phyloP scores from a whole-genome alignment of 805 yeast genomes.

The Candida yuanshanica region DNA sequence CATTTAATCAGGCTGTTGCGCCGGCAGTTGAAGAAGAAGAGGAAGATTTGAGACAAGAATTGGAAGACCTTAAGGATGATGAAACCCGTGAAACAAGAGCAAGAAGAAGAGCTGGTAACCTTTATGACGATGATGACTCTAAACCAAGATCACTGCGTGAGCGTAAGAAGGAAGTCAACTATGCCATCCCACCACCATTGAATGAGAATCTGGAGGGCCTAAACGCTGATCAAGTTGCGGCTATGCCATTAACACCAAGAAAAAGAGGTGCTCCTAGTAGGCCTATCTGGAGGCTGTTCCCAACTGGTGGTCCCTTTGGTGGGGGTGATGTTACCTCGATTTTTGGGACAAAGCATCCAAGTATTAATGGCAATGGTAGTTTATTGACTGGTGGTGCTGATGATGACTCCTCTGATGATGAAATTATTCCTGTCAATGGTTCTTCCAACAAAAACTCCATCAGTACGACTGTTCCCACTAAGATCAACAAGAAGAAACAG shows the following conservation, averaged over 20 bases:
- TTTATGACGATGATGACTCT: slow-evolving; percentile 20
- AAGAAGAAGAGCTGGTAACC: slow-evolving; percentile 5
- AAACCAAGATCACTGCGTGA: slow-evolving; percentile 51
- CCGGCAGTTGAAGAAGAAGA: slow-evolving; percentile 19
- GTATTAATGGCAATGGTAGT: slow-evolving; percentile 9
- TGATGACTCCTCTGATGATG: slow-evolving; percentile 62
- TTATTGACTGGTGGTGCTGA: slow-evolving; percentile 32
- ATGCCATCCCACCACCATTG: slow-evolving; percentile 80
- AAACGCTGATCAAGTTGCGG: slow-evolving; percentile 2
- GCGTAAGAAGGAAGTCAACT: slow-evolving; percentile 70
- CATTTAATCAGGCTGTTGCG: slow-evolving; percentile 9
- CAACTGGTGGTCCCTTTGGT: slow-evolving; percentile 97
- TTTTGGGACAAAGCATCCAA: slow-evolving; percentile 62
- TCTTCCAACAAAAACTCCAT: slow-evolving; percentile 30
- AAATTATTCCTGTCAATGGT: slow-evolving; percentile 43
- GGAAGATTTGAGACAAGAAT: slow-evolving; percentile 20
- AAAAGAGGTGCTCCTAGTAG: slow-evolving; percentile 37
- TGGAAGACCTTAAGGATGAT: slow-evolving; percentile 48
- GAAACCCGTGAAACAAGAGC: slow-evolving; percentile 5
- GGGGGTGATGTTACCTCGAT: slow-evolving; percentile 88
- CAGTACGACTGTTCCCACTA: slow-evolving; percentile 22
- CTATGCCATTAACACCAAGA: slow-evolving; percentile 22
- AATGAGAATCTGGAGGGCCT: slow-evolving; percentile 28
- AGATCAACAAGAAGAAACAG: slow-evolving; percentile 38
- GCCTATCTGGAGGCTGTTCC: slow-evolving; percentile 67